Conservation (phyloP, 2,329 filamentous ascomycete genomes). For the Westerdykella aurantiaca region DNA sequence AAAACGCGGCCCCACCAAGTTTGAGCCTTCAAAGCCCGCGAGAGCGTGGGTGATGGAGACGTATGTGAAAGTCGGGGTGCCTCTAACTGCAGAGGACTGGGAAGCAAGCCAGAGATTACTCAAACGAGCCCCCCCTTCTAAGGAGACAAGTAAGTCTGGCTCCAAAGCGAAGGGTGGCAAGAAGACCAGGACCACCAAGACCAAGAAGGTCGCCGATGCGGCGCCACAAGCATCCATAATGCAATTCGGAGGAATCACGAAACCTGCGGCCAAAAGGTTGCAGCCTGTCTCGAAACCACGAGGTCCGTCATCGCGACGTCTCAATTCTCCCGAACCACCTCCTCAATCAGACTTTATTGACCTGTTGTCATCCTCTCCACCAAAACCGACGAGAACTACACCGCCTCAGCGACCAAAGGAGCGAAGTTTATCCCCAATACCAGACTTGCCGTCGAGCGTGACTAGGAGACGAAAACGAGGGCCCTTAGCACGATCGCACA, state of each 20-base stretch:
- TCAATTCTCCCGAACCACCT: conserved; percentile 1
- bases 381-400: conserved; percentile 2
- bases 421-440: conserved; percentile 15
- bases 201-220: conserved; percentile 15
- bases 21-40: conserved; percentile 61
- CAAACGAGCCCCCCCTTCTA: conserved; percentile 16
- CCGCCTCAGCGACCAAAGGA: conserved; percentile 6
- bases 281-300: conserved; percentile 18
- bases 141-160: conserved; percentile 15
- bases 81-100: conserved; percentile 61
- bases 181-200: conserved; percentile 15
- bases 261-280: conserved; percentile 22
- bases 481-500: conserved; percentile 33
- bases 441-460: conserved; percentile 24
- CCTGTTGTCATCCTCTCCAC: conserved; percentile 28
- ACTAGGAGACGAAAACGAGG: conserved; percentile 25
- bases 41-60: conserved; percentile 64
- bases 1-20: conserved; percentile 44
- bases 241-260: conserved; percentile 32
- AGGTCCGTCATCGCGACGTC: conserved; percentile 2
- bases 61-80: conserved; percentile 59
- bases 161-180: conserved; percentile 18
- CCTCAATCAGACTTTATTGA: conserved; percentile 15
- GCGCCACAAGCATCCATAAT: conserved; percentile 22
- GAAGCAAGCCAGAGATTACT: conserved; percentile 39